These are phyloP conservation scores for Gnomoniopsis sp. DNA, from an alignment of 2,329 filamentous ascomycete species.

Conservation along the genomic window DNA sequence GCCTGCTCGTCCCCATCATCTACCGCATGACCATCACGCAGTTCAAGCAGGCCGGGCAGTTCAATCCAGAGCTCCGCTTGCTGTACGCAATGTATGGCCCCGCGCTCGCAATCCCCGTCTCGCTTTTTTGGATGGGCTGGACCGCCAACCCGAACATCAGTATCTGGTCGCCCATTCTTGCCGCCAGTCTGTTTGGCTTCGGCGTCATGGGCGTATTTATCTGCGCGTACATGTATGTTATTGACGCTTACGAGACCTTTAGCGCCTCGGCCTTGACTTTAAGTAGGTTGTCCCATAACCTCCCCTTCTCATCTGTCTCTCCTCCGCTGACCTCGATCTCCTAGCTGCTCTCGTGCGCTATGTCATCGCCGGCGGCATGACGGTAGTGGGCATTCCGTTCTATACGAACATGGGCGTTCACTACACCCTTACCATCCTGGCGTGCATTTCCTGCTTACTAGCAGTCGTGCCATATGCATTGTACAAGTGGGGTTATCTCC, in stretches of 20 bases:
- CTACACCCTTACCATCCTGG: slow-evolving; percentile 31
- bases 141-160: slow-evolving; percentile 37
- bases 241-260: slow-evolving; percentile 32
- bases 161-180: slow-evolving; percentile 43
- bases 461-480: slow-evolving; percentile 28
- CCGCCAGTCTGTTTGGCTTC: slow-evolving; percentile 40
- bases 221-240: slow-evolving; percentile 34
- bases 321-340: too few relatives aligned
- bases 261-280: slow-evolving; percentile 31
- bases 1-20: slow-evolving; percentile 31
- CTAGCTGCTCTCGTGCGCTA: slow-evolving; percentile 28
- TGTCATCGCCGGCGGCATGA: slow-evolving; percentile 30
- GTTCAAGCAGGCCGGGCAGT: slow-evolving; percentile 19
- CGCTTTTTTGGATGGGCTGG: slow-evolving; percentile 51
- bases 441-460: slow-evolving; percentile 25
- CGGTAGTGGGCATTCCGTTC: slow-evolving; percentile 31
- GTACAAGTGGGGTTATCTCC: slow-evolving; percentile 22
- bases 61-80: slow-evolving; percentile 36
- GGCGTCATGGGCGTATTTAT: slow-evolving; percentile 39
- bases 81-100: slow-evolving; percentile 42
- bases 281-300: neutral
- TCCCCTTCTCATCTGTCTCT: too few relatives aligned
- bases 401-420: slow-evolving; percentile 31
- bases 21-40: slow-evolving; percentile 25
- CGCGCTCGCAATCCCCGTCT: slow-evolving; percentile 38